Evolutionary conservation across 352 stramenopile genomes (phyloP), one percentile per base, ranked within the genome.

Genomic region (Globisporangium alternatum): DNA sequence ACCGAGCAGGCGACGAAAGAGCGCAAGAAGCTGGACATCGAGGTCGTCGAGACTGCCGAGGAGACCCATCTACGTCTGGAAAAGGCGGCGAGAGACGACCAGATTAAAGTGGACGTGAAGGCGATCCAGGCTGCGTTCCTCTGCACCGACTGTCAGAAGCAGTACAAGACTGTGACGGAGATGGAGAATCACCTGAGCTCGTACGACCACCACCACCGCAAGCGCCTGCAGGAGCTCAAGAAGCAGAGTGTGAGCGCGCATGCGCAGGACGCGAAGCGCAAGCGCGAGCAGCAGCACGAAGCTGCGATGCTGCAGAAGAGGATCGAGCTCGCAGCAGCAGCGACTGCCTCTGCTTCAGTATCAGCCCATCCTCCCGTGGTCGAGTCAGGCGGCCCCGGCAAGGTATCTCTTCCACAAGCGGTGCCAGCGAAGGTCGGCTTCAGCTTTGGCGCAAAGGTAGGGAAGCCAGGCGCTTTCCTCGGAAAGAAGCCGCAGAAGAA

Each of bases 171-270:
- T 12, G 82, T 90, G 52, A 73, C 54, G 19, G 82, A 89, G 65
- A 89, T 91, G 76, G 79, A 85, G 51, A 86, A 85, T 62, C 82
- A 91, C 56, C 63, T 89, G 49, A 89, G 80, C 60, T 89, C 78
- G 12, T 91, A 91, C 66, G 82, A 91, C 64, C 82, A 91, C 58
- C 82, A 91, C 62, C 82, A 91, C 44, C 72, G 70, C 33, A 91
- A 89, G 57, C 74, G 83, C 39, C 49, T 83, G 39, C 63, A 58
- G 22, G 69, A 82, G 7, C 51, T 82, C 60, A 69, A 78, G 61
- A 76, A 80, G 67, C 64, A 65, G 12, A 39, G 22, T 13, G 47
- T 55, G 0, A 48, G 59, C 0, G 28, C 70, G 22, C 31, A 62
- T 30, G 68, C 71, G n/a, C 67, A 76, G 30, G 41, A n/a, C 25